Conservation (phyloP, 2,329 filamentous ascomycete species). For the Aspergillus sergii region DNA sequence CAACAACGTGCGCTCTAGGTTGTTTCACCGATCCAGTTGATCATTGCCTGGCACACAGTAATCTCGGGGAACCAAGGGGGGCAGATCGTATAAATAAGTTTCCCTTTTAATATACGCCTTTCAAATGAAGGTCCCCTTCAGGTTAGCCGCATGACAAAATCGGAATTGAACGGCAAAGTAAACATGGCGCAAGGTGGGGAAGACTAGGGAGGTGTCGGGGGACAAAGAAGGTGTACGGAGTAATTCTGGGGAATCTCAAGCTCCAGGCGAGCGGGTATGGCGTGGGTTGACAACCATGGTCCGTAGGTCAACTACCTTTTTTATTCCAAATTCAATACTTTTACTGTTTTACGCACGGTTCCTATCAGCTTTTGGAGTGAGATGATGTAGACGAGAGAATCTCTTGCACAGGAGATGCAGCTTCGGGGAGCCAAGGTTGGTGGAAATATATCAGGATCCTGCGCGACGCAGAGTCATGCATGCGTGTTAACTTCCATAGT, state of each 20-base stretch:
- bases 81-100: background rate
- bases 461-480: background rate
- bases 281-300: background rate
- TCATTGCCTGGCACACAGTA: background rate
- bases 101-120: background rate
- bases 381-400: background rate
- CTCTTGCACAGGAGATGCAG: background rate
- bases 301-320: background rate
- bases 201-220: slow-evolving; percentile 1
- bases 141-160: background rate
- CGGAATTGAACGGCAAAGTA: background rate
- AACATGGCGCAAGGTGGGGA: background rate
- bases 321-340: background rate
- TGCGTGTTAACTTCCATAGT: background rate
- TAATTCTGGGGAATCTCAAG: background rate
- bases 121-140: background rate
- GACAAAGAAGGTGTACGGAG: background rate
- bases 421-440: background rate
- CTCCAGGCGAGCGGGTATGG: background rate
- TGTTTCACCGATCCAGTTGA: background rate
- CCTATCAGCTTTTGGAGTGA: background rate
- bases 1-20: background rate
- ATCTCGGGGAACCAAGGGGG: background rate
- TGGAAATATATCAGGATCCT: background rate
- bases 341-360: background rate